Base-by-base conservation (phyloP, 73 alveolate species). In the Tetrahymena borealis region DNA sequence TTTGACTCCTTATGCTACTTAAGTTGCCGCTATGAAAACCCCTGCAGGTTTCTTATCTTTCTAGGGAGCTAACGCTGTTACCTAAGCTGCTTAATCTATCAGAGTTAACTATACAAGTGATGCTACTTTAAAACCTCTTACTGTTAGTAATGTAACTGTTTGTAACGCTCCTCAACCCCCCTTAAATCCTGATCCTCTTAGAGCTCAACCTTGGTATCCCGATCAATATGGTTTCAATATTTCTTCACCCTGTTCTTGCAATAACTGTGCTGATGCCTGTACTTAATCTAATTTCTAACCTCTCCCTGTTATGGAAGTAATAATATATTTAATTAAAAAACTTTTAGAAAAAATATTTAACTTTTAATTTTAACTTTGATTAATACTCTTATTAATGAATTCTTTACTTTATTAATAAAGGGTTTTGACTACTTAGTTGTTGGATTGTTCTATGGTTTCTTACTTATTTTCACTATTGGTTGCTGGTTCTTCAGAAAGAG, bases 1-100 rank as follows among this genome's bases (percentile, higher is more conserved):
- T 91, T 93, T 92, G 90, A 93, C 97, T 38, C 90, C 95, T 79
- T 95, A 93, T 94, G 97, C 94, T 32, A 78, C 96, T 91, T 91
- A 94, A 40, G 95, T 94, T 31, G 93, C 97, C 31, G 95, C 96
- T 39, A 94, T 95, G 96, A 78, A 78, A n/a, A 95, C 94, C 33
- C 94, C 97, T 32, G 94, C 94, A 42, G 96, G 96, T 11, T 94
- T 95, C 91, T 90, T 93, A 33, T 93, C 91, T 90, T 95, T 94
- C 77, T 90, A 94, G 79, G 96, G 95, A 13, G 94, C 92, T 38
- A 90, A 95, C 16, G 95, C 96, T 32, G 91, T 79, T 42, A 43
- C 78, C 18, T 79, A 94, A 38, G 91, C 40, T 38, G 92, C 90
- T 28, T 42, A 79, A 39, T 95, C 79, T 90, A 60, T 95, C 33